A percentile compares a stretch with the other conserved stretches of the same genome.
Evolutionary conservation across 73 alveolate species (phyloP).

Genomic region (Effrenium voratum): DNA sequence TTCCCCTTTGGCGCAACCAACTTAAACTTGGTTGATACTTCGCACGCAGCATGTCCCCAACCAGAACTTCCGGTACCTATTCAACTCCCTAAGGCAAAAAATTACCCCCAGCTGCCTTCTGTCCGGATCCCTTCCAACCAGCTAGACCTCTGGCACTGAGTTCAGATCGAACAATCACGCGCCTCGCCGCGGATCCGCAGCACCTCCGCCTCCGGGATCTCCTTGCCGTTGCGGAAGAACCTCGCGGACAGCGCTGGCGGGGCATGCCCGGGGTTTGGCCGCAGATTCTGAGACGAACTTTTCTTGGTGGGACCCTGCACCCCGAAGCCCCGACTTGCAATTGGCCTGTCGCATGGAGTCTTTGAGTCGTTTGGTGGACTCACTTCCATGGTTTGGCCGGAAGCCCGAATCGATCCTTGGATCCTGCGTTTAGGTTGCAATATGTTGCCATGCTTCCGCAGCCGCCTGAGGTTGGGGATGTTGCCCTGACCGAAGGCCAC

Average conservation of each 20-base stretch:
- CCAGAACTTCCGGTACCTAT: too few relatives aligned
- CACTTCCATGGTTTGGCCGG: neutral
- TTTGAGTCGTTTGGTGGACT: neutral
- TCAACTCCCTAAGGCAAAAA: too few relatives aligned
- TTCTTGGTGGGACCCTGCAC: neutral
- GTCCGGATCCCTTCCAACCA: too few relatives aligned
- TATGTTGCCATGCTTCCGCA: neutral
- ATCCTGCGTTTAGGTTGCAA: neutral
- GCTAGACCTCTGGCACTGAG: too few relatives aligned
- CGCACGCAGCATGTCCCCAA: too few relatives aligned
- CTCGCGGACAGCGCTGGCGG: neutral
- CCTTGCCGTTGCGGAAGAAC: slow-evolving; percentile 86
- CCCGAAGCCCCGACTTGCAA: neutral
- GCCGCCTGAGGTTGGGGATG: slow-evolving; percentile 63
- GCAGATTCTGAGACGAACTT: neutral
- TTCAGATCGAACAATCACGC: neutral
- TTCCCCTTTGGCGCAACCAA: too few relatives aligned
- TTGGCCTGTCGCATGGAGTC: neutral
- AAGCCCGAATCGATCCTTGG: neutral
- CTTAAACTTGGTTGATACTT: too few relatives aligned
- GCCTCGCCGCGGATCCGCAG: slow-evolving; percentile 87
- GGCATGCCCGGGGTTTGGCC: neutral
- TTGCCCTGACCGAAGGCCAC: slow-evolving; percentile 72
- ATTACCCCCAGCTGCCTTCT: too few relatives aligned
- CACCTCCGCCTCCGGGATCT: slow-evolving; percentile 47